phyloP scores from a whole-genome alignment of 2,329 filamentous ascomycete genomes.

The Pseudopithomyces chartarum region DNA sequence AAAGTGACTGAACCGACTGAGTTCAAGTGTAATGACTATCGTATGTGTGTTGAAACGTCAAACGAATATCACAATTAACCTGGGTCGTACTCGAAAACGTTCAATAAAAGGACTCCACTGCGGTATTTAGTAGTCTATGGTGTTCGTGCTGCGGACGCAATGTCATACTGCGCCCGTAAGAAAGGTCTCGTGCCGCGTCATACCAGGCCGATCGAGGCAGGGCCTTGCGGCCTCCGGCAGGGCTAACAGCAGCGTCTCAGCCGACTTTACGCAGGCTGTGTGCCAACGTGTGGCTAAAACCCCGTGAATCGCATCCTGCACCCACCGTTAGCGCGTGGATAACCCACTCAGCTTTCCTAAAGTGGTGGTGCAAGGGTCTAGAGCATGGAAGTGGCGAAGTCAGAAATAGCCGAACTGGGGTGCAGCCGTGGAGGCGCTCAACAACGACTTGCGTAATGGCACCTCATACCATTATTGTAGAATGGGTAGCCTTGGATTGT shows the following conservation, averaged over 20 bases:
- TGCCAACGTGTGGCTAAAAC: not conserved
- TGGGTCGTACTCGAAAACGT: not conserved
- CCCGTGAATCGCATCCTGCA: not conserved
- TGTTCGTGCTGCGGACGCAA: conserved; percentile 1
- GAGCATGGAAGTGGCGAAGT: conserved; percentile 1
- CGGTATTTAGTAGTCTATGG: not conserved
- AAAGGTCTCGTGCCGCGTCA: not conserved
- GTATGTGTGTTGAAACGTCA: not conserved
- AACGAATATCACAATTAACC: not conserved
- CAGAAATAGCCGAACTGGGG: conserved; percentile 3
- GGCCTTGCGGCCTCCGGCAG: conserved; percentile 1
- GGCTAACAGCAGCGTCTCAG: not conserved
- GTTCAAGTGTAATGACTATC: not conserved
- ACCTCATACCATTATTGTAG: too few relatives aligned
- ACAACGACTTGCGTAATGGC: too few relatives aligned
- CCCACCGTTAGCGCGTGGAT: not conserved
- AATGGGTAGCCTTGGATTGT: too few relatives aligned
- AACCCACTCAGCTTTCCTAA: not conserved
- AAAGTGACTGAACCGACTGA: not conserved
- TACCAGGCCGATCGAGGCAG: conserved; percentile 3
- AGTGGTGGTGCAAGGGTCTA: not conserved
- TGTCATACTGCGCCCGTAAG: not conserved
- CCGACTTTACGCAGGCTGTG: not conserved
- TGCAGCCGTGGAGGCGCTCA: not conserved
- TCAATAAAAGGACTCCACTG: not conserved